phyloP scores from a whole-genome alignment of 108 stramenopile species.

The Nitzschia sp. region DNA sequence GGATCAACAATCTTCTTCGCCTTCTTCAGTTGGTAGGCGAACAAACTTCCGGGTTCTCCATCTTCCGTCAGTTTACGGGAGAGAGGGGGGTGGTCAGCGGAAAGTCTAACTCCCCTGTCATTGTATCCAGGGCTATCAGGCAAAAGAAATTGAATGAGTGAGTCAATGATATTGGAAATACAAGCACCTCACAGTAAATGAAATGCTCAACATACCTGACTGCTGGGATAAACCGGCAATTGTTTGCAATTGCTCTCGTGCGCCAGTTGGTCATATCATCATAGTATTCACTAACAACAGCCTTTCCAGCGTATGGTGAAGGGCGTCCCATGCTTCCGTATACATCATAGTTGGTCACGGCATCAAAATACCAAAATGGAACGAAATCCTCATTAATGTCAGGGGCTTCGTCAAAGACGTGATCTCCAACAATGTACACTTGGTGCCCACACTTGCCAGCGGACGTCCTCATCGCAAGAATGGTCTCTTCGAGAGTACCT shows the following conservation, averaged over 20 bases:
- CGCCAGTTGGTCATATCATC: conserved; percentile 30
- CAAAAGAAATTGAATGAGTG: not conserved
- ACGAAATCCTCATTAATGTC: conserved; percentile 1
- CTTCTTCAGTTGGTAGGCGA: conserved; percentile 25
- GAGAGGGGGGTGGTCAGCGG: conserved; percentile 32
- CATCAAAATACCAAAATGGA: conserved; percentile 41
- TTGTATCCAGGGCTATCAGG: conserved; percentile 42
- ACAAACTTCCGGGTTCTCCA: conserved; percentile 31
- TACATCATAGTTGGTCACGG: conserved; percentile 51
- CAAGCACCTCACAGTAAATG: no score
- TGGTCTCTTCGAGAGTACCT: conserved; percentile 20
- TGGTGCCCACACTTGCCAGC: conserved; percentile 34
- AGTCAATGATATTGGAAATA: not conserved
- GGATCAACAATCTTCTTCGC: conserved; percentile 35
- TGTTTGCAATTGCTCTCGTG: conserved; percentile 19
- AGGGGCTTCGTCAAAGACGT: conserved; percentile 33
- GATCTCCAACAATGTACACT: conserved; percentile 48
- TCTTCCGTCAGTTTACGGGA: conserved; percentile 34
- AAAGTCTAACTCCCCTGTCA: conserved; percentile 37
- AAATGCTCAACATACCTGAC: not conserved
- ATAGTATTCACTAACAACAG: conserved; percentile 27
- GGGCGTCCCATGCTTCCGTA: conserved; percentile 39
- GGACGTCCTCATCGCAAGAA: conserved; percentile 26
- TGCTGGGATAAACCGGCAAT: conserved; percentile 38
- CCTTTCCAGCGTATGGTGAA: conserved; percentile 17